These are phyloP conservation scores for Monosporascus sp. DNA, from an alignment of 2,329 filamentous ascomycete genomes.

Conservation along the genomic window DNA sequence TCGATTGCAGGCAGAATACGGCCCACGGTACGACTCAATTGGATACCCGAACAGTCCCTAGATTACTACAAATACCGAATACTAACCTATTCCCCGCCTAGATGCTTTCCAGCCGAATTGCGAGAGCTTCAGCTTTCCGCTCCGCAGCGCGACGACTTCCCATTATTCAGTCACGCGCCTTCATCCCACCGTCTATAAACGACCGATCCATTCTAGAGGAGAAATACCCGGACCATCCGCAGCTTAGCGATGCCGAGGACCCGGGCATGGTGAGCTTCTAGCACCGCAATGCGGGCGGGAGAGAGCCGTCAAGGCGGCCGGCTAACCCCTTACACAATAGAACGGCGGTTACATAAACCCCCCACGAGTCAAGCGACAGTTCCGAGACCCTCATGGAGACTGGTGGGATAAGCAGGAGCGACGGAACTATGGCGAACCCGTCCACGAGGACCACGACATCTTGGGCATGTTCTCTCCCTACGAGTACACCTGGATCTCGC, in stretches of 20 bases:
- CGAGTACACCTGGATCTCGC: constrained; percentile 76
- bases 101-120: constrained; percentile 59
- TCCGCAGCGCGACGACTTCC: constrained; percentile 45
- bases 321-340: constrained; percentile 36
- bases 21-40: constrained; percentile 30
- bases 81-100: constrained; percentile 22
- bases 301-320: not conserved
- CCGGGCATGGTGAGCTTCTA: constrained; percentile 55
- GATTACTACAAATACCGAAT: not conserved
- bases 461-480: constrained; percentile 85
- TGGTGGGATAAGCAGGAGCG: constrained; percentile 99
- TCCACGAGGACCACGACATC: constrained; percentile 94
- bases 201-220: constrained; percentile 42
- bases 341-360: constrained; percentile 84
- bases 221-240: constrained; percentile 45
- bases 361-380: constrained; percentile 74
- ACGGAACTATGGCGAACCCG: constrained; percentile 91
- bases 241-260: constrained; percentile 54
- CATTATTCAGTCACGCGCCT: constrained; percentile 51
- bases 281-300: not conserved
- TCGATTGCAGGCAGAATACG: constrained; percentile 26
- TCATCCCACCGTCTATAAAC: constrained; percentile 45
- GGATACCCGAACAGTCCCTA: not conserved
- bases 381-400: constrained; percentile 85
- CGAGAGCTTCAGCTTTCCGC: constrained; percentile 43